Percentiles rank a stretch among this genome's conserved stretches.
These are phyloP conservation scores for Pleoardoris graminearum DNA, from an alignment of 2,329 filamentous ascomycete genomes.

Conservation along the genomic window DNA sequence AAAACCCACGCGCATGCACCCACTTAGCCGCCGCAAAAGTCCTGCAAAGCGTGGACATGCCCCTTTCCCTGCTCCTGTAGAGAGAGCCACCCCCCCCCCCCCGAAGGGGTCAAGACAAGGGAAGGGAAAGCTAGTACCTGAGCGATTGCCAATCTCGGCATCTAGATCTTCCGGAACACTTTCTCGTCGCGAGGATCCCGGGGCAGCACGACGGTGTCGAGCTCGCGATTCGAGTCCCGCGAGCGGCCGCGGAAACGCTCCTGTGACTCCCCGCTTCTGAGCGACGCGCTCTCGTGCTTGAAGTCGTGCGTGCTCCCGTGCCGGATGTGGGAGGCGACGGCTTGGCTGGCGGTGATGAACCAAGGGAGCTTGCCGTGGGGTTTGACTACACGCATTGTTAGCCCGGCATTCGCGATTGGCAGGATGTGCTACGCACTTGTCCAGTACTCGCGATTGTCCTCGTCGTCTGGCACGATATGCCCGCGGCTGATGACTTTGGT, in stretches of 20 bases:
- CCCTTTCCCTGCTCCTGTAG: neutral
- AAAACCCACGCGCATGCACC: neutral
- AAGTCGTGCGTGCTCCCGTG: slow-evolving; percentile 10
- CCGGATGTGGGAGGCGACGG: slow-evolving; percentile 27
- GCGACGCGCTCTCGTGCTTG: slow-evolving; percentile 26
- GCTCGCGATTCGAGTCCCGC: slow-evolving; percentile 32
- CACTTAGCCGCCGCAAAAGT: neutral
- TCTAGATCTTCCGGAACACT: slow-evolving; percentile 26
- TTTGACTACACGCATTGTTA: slow-evolving; percentile 31
- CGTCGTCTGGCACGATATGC: slow-evolving; percentile 72
- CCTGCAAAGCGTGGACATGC: neutral
- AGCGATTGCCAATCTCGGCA: neutral
- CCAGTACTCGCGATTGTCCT: slow-evolving; percentile 78
- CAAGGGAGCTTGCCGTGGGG: slow-evolving; percentile 39
- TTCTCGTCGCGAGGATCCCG: slow-evolving; percentile 29
- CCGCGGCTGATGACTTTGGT: slow-evolving; percentile 68
- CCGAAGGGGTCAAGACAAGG: too few relatives aligned
- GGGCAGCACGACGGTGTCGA: slow-evolving; percentile 33
- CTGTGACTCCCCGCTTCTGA: slow-evolving; percentile 31
- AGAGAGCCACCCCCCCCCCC: too few relatives aligned
- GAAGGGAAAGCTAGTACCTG: too few relatives aligned
- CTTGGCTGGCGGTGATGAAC: slow-evolving; percentile 36
- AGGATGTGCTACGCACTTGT: slow-evolving; percentile 59
- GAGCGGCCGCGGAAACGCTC: slow-evolving; percentile 31
- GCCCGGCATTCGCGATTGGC: slow-evolving; percentile 7